Base-by-base conservation (phyloP, 2,329 filamentous ascomycete genomes). In the Aureobasidium uvarum region DNA sequence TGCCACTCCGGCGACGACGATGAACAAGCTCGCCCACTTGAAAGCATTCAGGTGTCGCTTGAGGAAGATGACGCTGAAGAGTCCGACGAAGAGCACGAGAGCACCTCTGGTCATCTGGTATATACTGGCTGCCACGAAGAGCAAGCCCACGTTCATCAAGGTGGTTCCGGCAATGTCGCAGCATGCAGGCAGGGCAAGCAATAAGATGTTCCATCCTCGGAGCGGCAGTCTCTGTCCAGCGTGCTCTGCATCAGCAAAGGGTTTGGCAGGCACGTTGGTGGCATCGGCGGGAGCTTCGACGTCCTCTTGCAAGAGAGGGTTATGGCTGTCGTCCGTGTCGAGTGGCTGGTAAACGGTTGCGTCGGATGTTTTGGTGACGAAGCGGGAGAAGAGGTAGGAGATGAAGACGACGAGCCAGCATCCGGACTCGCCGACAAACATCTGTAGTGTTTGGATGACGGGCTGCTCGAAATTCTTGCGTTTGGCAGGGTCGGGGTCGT, bases 71-170 rank as follows among this genome's bases (percentile, higher is more conserved):
- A 99, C 93, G 73, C 92, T 96, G 79, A 99, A 97, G 0, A 98
- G 80, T 0, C 95, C 95, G 23, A 99, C 95, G 72, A 99, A 99
- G 7, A 99, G 83, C 3, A 99, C 94, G 48, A 99, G 83, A 0
- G 95, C 95, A 10, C 95, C 95, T 66, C 95, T 84, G 1, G 94
- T 98, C 95, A 99, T 99, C 79, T 99, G 95, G 79, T 97, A 99
- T 73, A 99, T 97, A 67, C 91, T 96, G 1, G 95, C 92, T 14
- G 91, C 95, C 28, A 98, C 93, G 75, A 98, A 93, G 56, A 98
- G 83, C 70, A 99, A 83, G 3, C 95, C 95, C 5, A 92, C 90
- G 74, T 99, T 99, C 93, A 99, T 98, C 64, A 98, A 84, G 4
- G 95, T 99, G 5, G 95, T 99, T 55, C 92, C 95, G 28, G 90